Evolutionary conservation across 176 grass and related monocot species (phyloP), one percentile per base, ranked within the genome.

Genomic region (Puccinellia tenuiflora): DNA sequence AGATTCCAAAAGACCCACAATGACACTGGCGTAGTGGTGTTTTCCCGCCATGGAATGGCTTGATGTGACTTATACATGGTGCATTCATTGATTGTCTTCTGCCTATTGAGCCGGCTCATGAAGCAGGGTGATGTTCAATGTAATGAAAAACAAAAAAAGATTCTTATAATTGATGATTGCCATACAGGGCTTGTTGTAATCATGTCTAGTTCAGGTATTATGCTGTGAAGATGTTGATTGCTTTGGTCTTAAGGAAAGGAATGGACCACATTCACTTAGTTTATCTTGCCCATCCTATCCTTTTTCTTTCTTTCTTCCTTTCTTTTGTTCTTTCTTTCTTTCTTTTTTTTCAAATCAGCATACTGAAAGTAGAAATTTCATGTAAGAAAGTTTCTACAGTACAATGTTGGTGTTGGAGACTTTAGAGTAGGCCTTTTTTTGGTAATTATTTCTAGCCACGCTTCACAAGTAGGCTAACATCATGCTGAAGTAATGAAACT

Each of bases 181-280:
- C 22, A 72, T 53, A 35, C 53, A 81, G 21, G 21, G 53, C 20
- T 81, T 43, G n/a, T 39, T 52, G 0, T 53, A 70, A 81, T 64
- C 72, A 81, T 72, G 40, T 34, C 72, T 29, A 29, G 83, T 55
- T 90, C 78, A 60, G 64, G 63, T 39, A 35, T 77, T 85, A 76
- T 85, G 68, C 29, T 60, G 31, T 33, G 22, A 69, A 40, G 83
- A 20, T 45, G 15, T 45, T 43, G 13, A 71, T 82, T 90, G 72
- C 83, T 90, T 86, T 65, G 73, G n/a, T 64, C 79, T 78, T 78
- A 86, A 86, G 78, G 21, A 85, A 90, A 78, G 7, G 1, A 54
- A 82, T 28, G 83, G 73, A 3, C 55, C 88, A 82, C 26, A 71
- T 21, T 47, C 40, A 46, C n/a, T 43, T 46, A 54, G 18, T 34